phyloP scores from a whole-genome alignment of 2,329 filamentous ascomycete species.

The Paracoccidioides brasiliensis region DNA sequence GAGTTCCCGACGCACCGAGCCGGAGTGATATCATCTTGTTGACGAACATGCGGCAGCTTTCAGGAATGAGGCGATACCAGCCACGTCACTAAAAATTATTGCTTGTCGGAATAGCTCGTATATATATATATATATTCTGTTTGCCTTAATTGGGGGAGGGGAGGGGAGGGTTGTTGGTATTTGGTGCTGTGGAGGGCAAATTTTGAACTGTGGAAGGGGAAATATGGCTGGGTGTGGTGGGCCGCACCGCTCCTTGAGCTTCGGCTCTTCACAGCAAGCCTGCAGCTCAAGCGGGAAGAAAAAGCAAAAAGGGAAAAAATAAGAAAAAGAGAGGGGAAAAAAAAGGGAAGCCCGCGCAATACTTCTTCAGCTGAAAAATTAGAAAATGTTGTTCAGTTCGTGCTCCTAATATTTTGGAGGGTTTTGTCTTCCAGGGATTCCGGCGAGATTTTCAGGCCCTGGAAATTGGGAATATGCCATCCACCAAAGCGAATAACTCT shows the following conservation, averaged over 20 bases:
- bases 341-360: neutral
- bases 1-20: constrained; percentile 33
- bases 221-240: neutral
- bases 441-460: too few relatives aligned
- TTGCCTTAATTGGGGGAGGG: neutral
- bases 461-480: too few relatives aligned
- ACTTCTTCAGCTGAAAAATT: neutral
- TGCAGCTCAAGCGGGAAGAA: too few relatives aligned
- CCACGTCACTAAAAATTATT: neutral
- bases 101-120: neutral
- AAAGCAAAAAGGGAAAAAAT: neutral
- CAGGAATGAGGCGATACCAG: neutral
- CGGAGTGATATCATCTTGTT: constrained; percentile 32
- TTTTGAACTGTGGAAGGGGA: neutral
- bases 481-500: too few relatives aligned
- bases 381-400: neutral
- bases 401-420: too few relatives aligned
- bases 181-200: neutral
- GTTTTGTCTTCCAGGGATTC: too few relatives aligned
- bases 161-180: neutral
- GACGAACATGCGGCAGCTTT: constrained; percentile 7
- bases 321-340: neutral
- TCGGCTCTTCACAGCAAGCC: neutral
- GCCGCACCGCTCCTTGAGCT: neutral
- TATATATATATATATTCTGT: neutral